Percentiles rank a stretch among this genome's conserved stretches.
Conservation (phyloP, 164 flowering plant species). For the Saururus chinensis region DNA sequence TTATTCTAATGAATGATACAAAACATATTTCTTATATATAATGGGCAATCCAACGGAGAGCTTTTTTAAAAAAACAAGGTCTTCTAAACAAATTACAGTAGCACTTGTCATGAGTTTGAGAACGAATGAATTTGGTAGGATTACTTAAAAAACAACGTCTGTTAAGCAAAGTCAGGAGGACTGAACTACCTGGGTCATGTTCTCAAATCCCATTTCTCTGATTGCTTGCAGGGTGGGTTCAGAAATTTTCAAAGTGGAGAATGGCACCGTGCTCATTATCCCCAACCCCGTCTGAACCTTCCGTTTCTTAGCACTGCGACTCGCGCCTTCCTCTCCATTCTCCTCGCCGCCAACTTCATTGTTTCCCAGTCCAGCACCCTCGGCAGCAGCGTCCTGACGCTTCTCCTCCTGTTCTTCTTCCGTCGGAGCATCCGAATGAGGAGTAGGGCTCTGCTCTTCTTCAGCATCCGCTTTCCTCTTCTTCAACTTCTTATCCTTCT, state of each 20-base stretch:
- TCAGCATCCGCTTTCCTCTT: background rate
- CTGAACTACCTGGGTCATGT: constrained; percentile 93
- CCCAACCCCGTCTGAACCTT: constrained; percentile 31
- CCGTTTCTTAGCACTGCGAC: background rate
- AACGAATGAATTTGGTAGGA: too few relatives aligned
- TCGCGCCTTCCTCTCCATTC: background rate
- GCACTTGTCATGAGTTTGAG: too few relatives aligned
- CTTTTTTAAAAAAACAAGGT: too few relatives aligned
- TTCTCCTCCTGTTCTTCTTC: background rate
- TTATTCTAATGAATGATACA: too few relatives aligned
- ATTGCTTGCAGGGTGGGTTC: constrained; percentile 68
- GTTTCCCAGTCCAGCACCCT: background rate
- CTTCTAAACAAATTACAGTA: too few relatives aligned
- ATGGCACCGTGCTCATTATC: constrained; percentile 69
- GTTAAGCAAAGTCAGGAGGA: too few relatives aligned
- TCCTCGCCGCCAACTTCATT: background rate
- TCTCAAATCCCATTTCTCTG: constrained; percentile 52
- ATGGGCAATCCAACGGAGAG: too few relatives aligned
- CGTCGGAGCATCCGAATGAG: background rate
- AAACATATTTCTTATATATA: too few relatives aligned
- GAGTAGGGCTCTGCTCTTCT: background rate
- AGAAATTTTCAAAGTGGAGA: constrained; percentile 40
- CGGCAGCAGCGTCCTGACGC: background rate
- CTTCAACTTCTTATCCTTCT: constrained; percentile 2
- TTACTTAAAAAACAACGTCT: too few relatives aligned